phyloP scores from a whole-genome alignment of 108 stramenopile genomes.

The Aurantiochytrium sp. region DNA sequence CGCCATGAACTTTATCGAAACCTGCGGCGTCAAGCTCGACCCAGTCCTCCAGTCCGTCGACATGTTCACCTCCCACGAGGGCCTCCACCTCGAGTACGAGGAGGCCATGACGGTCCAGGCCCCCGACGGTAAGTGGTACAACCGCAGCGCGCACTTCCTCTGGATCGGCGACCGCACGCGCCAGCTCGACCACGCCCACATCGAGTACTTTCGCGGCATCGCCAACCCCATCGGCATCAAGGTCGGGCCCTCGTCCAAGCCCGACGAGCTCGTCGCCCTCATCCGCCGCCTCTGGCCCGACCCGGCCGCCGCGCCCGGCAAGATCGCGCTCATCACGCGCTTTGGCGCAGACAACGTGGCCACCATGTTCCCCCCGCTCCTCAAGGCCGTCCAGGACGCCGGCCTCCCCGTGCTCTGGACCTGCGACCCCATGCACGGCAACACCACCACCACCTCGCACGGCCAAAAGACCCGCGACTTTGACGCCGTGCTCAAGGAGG shows the following conservation, averaged over 20 bases:
- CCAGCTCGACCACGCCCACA: conserved; percentile 91
- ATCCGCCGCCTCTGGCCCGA: not conserved
- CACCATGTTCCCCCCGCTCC: conserved; percentile 86
- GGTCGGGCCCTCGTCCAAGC: conserved; percentile 73
- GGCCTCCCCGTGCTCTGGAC: conserved; percentile 86
- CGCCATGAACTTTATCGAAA: conserved; percentile 90
- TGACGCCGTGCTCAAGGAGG: conserved; percentile 84
- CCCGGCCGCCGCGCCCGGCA: conserved; percentile 63
- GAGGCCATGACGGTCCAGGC: conserved; percentile 75
- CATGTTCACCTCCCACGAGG: conserved; percentile 98
- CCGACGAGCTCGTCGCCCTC: conserved; percentile 74
- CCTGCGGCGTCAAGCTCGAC: conserved; percentile 78
- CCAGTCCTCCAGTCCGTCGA: conserved; percentile 73
- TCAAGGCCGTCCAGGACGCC: conserved; percentile 90
- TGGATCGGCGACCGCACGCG: conserved; percentile 99
- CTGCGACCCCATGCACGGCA: conserved; percentile 95
- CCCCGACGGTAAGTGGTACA: conserved; percentile 72
- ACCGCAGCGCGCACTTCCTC: conserved; percentile 95
- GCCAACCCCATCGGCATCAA: conserved; percentile 97
- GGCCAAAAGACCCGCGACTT: conserved; percentile 95
- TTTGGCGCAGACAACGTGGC: conserved; percentile 94
- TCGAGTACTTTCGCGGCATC: conserved; percentile 93
- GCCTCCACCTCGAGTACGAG: conserved; percentile 93
- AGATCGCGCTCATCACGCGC: conserved; percentile 91
- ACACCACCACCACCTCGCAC: conserved; percentile 78